Conservation (phyloP, 768 basidiomycete genomes). For the Lentinula sp. region DNA sequence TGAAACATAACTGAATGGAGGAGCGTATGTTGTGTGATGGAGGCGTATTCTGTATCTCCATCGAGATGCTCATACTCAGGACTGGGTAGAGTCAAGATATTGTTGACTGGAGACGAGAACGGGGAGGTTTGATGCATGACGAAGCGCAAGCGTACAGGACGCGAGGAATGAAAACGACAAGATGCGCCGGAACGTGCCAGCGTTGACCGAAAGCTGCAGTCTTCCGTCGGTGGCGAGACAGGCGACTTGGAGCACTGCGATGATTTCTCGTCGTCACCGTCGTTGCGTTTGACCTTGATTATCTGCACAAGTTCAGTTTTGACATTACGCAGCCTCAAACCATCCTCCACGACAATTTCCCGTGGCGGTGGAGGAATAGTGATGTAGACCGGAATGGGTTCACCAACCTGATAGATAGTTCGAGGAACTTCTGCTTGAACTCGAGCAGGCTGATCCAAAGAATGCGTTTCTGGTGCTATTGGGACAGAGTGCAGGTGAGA, state of each 20-base stretch:
- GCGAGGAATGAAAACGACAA: constrained; percentile 80
- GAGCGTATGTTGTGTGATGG: constrained; percentile 76
- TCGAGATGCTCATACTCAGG: constrained; percentile 42
- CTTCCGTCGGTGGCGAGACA: constrained; percentile 29
- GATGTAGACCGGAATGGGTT: constrained; percentile 74
- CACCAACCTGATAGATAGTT: constrained; percentile 63
- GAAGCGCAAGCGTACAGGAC: constrained; percentile 72
- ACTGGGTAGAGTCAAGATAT: constrained; percentile 35
- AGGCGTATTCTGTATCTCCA: constrained; percentile 59
- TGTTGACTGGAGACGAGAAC: constrained; percentile 41
- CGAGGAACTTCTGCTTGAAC: constrained; percentile 70
- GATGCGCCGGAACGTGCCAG: constrained; percentile 87
- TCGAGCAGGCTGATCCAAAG: constrained; percentile 55
- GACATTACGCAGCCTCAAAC: constrained; percentile 74
- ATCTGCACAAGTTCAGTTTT: constrained; percentile 71
- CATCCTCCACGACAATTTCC: constrained; percentile 62
- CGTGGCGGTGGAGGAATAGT: constrained; percentile 71
- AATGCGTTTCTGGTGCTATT: constrained; percentile 53
- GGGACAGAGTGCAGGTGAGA: constrained; percentile 54
- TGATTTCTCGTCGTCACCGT: constrained; percentile 18
- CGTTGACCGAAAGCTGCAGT: constrained; percentile 43
- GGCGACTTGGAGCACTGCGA: constrained; percentile 33
- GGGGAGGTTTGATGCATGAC: constrained; percentile 64
- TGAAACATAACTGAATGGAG: constrained; percentile 80
- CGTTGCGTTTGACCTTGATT: constrained; percentile 47